Evolutionary conservation across 108 stramenopile species (phyloP), one percentile per base, ranked within the genome.

Genomic region (Hondaea fermentalgiana): DNA sequence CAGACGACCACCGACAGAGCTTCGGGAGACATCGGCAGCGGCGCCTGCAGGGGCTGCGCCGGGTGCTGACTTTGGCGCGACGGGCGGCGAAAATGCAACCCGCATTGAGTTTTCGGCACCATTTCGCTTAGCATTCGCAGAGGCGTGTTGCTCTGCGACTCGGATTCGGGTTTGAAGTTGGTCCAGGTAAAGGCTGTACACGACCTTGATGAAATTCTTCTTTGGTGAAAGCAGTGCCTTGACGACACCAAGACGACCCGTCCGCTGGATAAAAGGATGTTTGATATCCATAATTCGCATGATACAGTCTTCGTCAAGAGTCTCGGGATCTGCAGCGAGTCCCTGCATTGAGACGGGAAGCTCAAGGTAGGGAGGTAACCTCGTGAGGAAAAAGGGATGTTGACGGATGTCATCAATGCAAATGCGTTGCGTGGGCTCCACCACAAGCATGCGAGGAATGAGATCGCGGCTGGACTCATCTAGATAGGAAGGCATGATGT

Each of bases 381-480:
- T 97, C 90, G 97, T 96, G 93, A 96, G 96, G 89, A 98, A 98
- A 98, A 98, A 99, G 25, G 99, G 97, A 89, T 99, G 99, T 57
- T 93, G 89, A 59, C 97, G 95, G 89, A 99, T 98, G 91, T 98
- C 98, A 14, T 98, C 96, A 60, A 99, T 97, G 44, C 98, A 98
- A 87, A 99, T 98, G 53, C 99, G 91, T 90, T 98, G 98, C 97
- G 98, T 98, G n/a, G 99, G 99, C 91, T 99, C 99, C 10, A 99
- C 99, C 89, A 98, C 97, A 44, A 99, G 94, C 98, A 98, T 99
- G 49, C 98, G 95, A 47, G 98, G 97, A 87, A 99, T 98, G 19
- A 99, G 92, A 89, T 99, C 97, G 60, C 97, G 91, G 23, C 98
- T 97, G 76, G 97, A 89, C 88, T 98, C 96, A 58, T 95, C 95